Percentiles rank a stretch among this genome's conserved stretches.
These are phyloP conservation scores for Colletotrichum karsti DNA, from an alignment of 2,329 filamentous ascomycete genomes.

Conservation along the genomic window DNA sequence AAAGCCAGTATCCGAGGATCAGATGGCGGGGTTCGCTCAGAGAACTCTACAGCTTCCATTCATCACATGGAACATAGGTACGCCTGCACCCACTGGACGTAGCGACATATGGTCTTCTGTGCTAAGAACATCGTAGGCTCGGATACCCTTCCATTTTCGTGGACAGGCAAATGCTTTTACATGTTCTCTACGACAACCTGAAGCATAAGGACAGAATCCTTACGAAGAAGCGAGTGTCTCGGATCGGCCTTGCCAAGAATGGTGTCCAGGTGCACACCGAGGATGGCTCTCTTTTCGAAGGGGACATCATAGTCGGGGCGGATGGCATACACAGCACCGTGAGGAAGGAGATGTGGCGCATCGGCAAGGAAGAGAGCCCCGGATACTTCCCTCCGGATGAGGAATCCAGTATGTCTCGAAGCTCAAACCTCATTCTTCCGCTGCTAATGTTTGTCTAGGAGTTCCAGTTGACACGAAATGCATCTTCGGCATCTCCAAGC, in stretches of 20 bases:
- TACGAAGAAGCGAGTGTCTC: constrained; percentile 14
- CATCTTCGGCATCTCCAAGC: constrained; percentile 47
- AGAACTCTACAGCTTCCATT: not conserved
- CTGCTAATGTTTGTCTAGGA: not conserved
- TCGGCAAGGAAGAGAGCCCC: constrained; percentile 31
- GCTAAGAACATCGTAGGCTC: constrained; percentile 15
- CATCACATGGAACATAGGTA: constrained; percentile 12
- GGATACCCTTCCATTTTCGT: constrained; percentile 43
- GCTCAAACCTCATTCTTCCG: fast-evolving
- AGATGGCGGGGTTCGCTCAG: constrained; percentile 29
- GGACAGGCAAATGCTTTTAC: constrained; percentile 45
- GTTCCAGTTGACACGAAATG: constrained; percentile 33
- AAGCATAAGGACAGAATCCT: constrained; percentile 36
- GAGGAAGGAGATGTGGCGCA: constrained; percentile 39
- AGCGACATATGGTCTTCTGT: not conserved
- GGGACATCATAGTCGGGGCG: constrained; percentile 46
- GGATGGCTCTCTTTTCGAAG: constrained; percentile 39
- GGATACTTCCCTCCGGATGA: constrained; percentile 35
- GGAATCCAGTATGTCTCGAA: constrained; percentile 2
- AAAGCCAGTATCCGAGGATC: not conserved
- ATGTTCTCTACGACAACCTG: constrained; percentile 43
- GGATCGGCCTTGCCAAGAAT: constrained; percentile 17
- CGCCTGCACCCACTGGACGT: not conserved
- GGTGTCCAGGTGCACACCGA: constrained; percentile 38
- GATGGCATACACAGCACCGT: constrained; percentile 51